Evolutionary conservation across 1,284 basidiomycete species (phyloP).

Genomic region (Fistulina hepatica): DNA sequence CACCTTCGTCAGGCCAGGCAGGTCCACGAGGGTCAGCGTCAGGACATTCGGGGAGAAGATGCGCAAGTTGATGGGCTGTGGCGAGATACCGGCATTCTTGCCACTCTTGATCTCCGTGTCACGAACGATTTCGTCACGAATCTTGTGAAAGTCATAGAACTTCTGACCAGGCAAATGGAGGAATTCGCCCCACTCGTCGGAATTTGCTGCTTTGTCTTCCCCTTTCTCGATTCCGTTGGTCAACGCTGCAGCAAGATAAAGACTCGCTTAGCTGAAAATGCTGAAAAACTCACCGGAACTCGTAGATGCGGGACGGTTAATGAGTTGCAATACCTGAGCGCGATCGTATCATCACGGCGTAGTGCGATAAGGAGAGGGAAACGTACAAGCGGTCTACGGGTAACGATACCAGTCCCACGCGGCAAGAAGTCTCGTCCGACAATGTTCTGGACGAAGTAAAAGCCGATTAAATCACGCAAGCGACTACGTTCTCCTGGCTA

Average conservation of each 20-base stretch:
- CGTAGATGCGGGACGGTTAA: slow-evolving; percentile 66
- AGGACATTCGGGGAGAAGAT: slow-evolving; percentile 96
- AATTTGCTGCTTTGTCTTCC: slow-evolving; percentile 65
- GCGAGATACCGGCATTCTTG: slow-evolving; percentile 93
- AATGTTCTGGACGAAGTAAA: slow-evolving; percentile 62
- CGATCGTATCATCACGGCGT: slow-evolving; percentile 8
- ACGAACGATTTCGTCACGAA: slow-evolving; percentile 89
- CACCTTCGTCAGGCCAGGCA: slow-evolving; percentile 93
- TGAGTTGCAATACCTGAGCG: slow-evolving; percentile 81
- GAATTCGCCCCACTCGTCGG: slow-evolving; percentile 98
- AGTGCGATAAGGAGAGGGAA: slow-evolving; percentile 6
- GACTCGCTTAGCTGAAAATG: slow-evolving; percentile 4
- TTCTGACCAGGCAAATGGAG: slow-evolving; percentile 93
- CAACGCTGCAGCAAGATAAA: slow-evolving; percentile 25
- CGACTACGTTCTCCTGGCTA: background rate
- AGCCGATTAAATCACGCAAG: background rate
- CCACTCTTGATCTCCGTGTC: slow-evolving; percentile 98
- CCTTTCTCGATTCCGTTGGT: slow-evolving; percentile 34
- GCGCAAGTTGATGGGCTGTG: slow-evolving; percentile 92
- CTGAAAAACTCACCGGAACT: slow-evolving; percentile 25
- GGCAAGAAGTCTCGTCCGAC: slow-evolving; percentile 96
- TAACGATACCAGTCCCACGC: slow-evolving; percentile 96
- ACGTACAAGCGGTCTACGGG: slow-evolving; percentile 78
- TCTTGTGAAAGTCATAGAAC: slow-evolving; percentile 96
- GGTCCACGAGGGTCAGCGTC: slow-evolving; percentile 92